Evolutionary conservation across 1,139 yeast species (phyloP), one percentile per base, ranked within the genome.

Genomic region (Kodamaea plutei): DNA sequence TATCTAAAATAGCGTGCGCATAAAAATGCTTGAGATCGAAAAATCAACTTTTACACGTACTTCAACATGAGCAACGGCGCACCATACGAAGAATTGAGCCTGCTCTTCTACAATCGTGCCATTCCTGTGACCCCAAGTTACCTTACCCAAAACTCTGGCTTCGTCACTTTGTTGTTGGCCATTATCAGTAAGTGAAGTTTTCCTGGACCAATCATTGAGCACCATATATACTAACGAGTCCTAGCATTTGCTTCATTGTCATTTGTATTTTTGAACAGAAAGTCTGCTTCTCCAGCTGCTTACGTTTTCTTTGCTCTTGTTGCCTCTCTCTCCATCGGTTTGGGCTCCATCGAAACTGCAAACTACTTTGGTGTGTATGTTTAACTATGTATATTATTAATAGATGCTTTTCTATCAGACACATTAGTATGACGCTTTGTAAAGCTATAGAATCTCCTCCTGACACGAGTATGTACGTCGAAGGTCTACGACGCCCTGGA

Each of bases 321-420:
- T 35, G 70, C 72, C 8, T 62, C 71, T 8, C 31, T 61, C 11
- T 49, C 70, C 14, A 52, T 68, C 34, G 73, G 69, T 1, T 53
- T 61, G 33, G 58, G 67, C 9, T 49, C 66, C 8, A 49, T 66
- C 11, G 56, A 58, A 43, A 53, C 64, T 16, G 55, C 69, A 34
- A 68, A 67, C 47, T 62, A 53, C 39, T 68, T 66, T 26, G 73
- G 73, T 17, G 73, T 68, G 4, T 65, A 66, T 41, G 57, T 66
- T 33, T 67, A 45, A 37, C 7, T 17, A 17, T 7, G 20, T n/a
- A 10, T 11, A 19, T 11, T 20, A 21, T 15, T 8, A 11, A 22
- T 22, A 11, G 8, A 5, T n/a, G n/a, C n/a, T n/a, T n/a, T n/a
- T n/a, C n/a, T n/a, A 18, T 8, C 9, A 18, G 7, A 18, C 20